These are phyloP conservation scores for grape (Vitis vinifera) DNA, from an alignment of 164 flowering plant species.

Conservation along the genomic window DNA sequence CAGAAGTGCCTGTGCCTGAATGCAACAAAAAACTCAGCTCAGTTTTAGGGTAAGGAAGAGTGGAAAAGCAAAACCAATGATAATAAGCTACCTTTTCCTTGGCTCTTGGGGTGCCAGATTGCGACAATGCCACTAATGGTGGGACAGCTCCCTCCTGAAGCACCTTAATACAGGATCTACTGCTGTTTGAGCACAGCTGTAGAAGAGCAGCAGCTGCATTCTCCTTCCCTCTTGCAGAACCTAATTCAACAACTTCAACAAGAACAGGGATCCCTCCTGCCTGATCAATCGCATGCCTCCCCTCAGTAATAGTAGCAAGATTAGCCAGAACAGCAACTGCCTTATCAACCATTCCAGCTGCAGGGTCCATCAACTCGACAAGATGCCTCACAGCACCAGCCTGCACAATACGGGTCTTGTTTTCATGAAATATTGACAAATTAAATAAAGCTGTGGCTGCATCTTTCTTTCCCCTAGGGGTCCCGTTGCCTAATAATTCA, in stretches of 20 bases:
- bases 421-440: constrained; percentile 77
- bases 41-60: neutral
- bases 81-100: constrained; percentile 69
- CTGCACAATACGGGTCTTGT: constrained; percentile 72
- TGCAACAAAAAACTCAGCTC: constrained; percentile 4
- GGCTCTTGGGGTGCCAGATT: constrained; percentile 92
- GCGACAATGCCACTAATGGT: constrained; percentile 83
- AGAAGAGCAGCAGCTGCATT: constrained; percentile 94
- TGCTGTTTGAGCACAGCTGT: constrained; percentile 74
- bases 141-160: constrained; percentile 98
- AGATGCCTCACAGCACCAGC: constrained; percentile 85
- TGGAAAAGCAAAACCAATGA: neutral
- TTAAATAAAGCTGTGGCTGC: constrained; percentile 92
- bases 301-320: constrained; percentile 86
- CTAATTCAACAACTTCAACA: constrained; percentile 94
- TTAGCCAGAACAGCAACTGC: constrained; percentile 98
- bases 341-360: constrained; percentile 95
- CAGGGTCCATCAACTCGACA: constrained; percentile 95
- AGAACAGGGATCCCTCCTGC: constrained; percentile 80
- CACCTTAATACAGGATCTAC: constrained; percentile 66
- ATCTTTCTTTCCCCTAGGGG: constrained; percentile 89
- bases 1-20: constrained; percentile 85
- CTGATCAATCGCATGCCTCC: constrained; percentile 72
- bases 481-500: constrained; percentile 78
- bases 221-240: constrained; percentile 95